Evolutionary conservation across 805 yeast species (phyloP).

Genomic region (Myxozyma kluyveri): DNA sequence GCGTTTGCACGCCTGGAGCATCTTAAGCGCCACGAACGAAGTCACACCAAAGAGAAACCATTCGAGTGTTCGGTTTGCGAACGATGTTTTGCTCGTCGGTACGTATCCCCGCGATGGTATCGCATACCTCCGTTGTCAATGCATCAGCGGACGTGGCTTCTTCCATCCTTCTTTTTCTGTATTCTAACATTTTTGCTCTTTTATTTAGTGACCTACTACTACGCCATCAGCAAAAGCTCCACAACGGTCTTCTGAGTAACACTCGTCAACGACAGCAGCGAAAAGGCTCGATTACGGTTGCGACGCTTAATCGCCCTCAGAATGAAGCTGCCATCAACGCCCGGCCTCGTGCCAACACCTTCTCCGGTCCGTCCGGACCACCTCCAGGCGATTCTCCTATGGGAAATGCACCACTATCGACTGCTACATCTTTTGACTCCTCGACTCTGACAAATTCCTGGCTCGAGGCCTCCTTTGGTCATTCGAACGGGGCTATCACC

Average conservation of each 20-base stretch:
- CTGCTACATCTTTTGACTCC: not conserved
- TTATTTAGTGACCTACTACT: constrained; percentile 51
- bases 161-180: not conserved
- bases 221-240: constrained; percentile 93
- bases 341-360: constrained; percentile 27
- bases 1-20: constrained; percentile 74
- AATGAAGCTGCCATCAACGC: constrained; percentile 1
- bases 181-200: not conserved
- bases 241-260: constrained; percentile 37
- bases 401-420: constrained; percentile 1
- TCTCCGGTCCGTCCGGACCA: constrained; percentile 14
- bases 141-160: too few species aligned
- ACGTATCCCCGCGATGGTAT: constrained; percentile 2
- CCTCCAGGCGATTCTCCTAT: not conserved
- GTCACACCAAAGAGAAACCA: constrained; percentile 80
- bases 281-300: constrained; percentile 27
- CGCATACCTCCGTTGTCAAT: constrained; percentile 61
- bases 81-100: constrained; percentile 58
- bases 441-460: not conserved
- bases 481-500: not conserved
- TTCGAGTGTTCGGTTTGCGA: constrained; percentile 39
- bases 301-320: constrained; percentile 23
- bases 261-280: constrained; percentile 22
- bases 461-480: not conserved
- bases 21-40: constrained; percentile 55